Base-by-base conservation (phyloP, 2,329 filamentous ascomycete species). In the Hysterium pulicare region DNA sequence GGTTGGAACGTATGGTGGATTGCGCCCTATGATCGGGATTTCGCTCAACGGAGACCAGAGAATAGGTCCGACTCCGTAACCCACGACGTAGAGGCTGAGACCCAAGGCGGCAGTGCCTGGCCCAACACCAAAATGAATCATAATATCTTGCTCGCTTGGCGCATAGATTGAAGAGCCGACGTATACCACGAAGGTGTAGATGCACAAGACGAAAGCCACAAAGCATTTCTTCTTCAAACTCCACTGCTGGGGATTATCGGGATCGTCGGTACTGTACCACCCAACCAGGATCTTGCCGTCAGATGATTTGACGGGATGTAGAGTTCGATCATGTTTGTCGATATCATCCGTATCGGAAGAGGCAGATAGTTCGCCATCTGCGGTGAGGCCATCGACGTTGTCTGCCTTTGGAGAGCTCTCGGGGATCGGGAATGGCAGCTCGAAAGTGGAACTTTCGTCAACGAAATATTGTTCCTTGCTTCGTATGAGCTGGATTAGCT, bases 41-140 rank as follows among this genome's bases (percentile, higher is more conserved):
- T 87, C 84, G 35, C 73, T 77, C 23, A 87, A 64, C 0, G 84
- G 84, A 0, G 81, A 80, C 66, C 79, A 86, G 22, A 87, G 48
- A 30, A 86, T 63, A 2, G 82, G 82, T 0, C 82, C 83, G 8
- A 81, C 59, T 16, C 82, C 81, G 47, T 71, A 69, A 1, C 78
- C 81, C 2, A 83, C 64, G 1, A 84, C 81, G 53, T 83, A 84
- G 20, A 84, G 69, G 0, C 79, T 72, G 2, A 84, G 70, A 1
- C 79, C 79, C 0, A 84, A 68, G 0, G 75, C 74, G 4, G 78
- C 75, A 20, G 74, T 70, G 8, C 76, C 66, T 31, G 69, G 59
- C 23, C 67, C 70, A 34, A 83, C 73, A 32, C 69, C 68, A 48
- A 82, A 84, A 19, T 69, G 66, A 7, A 65, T 49, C 47, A 75